Base-by-base conservation (phyloP, 2,329 filamentous ascomycete species). In the Nannizzia gypsea region DNA sequence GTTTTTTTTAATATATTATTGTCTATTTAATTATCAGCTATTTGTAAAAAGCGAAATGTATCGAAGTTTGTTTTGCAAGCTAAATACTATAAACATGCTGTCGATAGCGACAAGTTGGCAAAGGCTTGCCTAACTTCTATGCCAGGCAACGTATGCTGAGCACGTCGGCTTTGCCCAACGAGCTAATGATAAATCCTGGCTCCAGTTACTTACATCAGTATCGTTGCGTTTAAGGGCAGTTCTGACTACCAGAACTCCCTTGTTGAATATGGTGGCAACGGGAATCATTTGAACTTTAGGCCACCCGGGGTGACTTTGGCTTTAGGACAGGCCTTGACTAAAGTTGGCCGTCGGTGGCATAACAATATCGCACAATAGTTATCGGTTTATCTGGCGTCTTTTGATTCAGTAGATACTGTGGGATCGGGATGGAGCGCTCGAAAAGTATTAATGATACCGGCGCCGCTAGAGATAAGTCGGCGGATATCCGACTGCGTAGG, bases 381-480 rank as follows among this genome's bases (percentile, higher is more conserved):
- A 11, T 54, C 44, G 17, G 55, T 58, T 56, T 56, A 61, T 58
- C 42, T n/a, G 22, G 31, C 11, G 42, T 61, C 56, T 22, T 17
- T 11, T 8, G 13, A 3, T 28, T 2, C 20, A 22, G 57, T 44
- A 20, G 28, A 17, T 9, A 24, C 56, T n/a, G 56, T 28, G 17
- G 54, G 28, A 24, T 24, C 9, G 1, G 56, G 56, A 20, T 58
- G 59, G 5, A 58, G 48, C 6, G 59, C 36, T 44, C 48, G 59
- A 54, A 61, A 61, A 6, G 59, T 58, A 26, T 61, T 56, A n/a
- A 36, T 44, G 8, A 61, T 46, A 11, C 59, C 55, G 28, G 59
- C 56, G 11, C 59, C 59, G 59, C 59, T 58, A 22, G 59, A 58
- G 48, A 61, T 61, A n/a, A 61, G 55, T 20, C 59, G 56, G 34